A percentile compares a stretch with the other conserved stretches of the same genome.
Conservation (phyloP, 345 rosid genomes). For the Angophora floribunda region DNA sequence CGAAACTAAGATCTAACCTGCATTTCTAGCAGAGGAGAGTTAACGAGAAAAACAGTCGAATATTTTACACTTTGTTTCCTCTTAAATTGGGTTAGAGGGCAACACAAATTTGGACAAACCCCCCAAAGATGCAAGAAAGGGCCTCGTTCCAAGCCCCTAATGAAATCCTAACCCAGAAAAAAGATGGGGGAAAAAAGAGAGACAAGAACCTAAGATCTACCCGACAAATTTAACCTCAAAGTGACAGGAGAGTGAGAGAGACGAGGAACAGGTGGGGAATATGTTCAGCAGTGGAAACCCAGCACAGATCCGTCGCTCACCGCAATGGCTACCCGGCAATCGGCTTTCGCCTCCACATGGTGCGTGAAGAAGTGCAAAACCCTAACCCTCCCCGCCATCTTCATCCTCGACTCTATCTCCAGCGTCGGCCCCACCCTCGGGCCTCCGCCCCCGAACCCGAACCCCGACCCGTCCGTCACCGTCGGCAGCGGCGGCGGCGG, state of each 20-base stretch:
- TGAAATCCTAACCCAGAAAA: not conserved
- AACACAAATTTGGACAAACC: not conserved
- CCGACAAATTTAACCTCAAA: not conserved
- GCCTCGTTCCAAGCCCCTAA: not conserved
- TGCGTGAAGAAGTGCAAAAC: slow-evolving; percentile 79
- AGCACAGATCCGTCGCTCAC: slow-evolving; percentile 82
- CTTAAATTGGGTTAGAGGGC: not conserved
- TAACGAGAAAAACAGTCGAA: not conserved
- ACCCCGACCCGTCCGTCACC: slow-evolving; percentile 2
- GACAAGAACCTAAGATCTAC: not conserved
- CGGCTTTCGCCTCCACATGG: slow-evolving; percentile 54
- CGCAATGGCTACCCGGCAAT: slow-evolving; percentile 61
- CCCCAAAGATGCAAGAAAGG: not conserved
- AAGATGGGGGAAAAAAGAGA: not conserved
- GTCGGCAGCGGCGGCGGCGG: slow-evolving; percentile 23
- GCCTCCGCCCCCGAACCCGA: not conserved
- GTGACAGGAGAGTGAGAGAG: not conserved
- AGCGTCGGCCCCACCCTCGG: slow-evolving; percentile 69
- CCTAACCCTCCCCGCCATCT: slow-evolving; percentile 84
- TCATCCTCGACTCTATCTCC: slow-evolving; percentile 85
- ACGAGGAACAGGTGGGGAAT: no score
- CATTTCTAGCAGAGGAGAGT: not conserved
- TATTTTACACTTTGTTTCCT: not conserved
- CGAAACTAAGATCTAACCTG: not conserved
- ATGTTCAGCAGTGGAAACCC: slow-evolving; percentile 65